Base-by-base conservation (phyloP, 208 protist genomes). In the Pavlovales sp. region DNA sequence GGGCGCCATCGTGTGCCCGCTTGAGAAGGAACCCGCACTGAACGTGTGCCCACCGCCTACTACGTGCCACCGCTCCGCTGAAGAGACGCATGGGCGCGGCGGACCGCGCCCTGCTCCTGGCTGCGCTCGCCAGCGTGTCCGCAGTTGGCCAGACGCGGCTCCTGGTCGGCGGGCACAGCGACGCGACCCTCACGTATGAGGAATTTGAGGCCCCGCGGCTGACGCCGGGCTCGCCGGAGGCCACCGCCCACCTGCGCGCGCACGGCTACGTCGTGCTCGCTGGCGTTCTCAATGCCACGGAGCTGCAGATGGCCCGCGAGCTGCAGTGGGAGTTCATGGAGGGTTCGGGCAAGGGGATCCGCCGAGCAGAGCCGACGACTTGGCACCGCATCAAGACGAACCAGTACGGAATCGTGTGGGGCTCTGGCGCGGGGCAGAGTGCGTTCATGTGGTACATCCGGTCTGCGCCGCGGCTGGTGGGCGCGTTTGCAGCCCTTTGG, bases 391-490 rank as follows among this genome's bases (percentile, higher is more conserved):
- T 18, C 37, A 7, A 14, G 10, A 42, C 80, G 14, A 85, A 85
- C 37, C 42, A 67, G 34, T 85, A 75, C 46, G 80, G 80, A 14
- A 85, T 85, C 80, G 42, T 75, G 10, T 85, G 80, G 80, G 40
- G 30, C 32, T 28, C 7, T 46, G 80, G 80, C 47, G 42, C 37
- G 18, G 80, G 46, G 34, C 80, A 85, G 36, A 34, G 11, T 0
- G 41, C 32, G 36, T 28, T 85, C 46, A 71, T 85, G 46, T 85
- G 80, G 80, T 28, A 42, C 80, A 28, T 85, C 7, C 42, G 80
- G 26, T 42, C 80, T 28, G 28, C 14, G 46, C 80, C 80, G 18
- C 46, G 46, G 46, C 80, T 85, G 46, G 36, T 85, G 36, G 11
- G 42, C 46, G 42, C 42, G n/a, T 85, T 85, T 36, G 42, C 5